Evolutionary conservation across 1,284 basidiomycete species (phyloP), one percentile per base, ranked within the genome.

Genomic region (Microbotryomycetes sp.): DNA sequence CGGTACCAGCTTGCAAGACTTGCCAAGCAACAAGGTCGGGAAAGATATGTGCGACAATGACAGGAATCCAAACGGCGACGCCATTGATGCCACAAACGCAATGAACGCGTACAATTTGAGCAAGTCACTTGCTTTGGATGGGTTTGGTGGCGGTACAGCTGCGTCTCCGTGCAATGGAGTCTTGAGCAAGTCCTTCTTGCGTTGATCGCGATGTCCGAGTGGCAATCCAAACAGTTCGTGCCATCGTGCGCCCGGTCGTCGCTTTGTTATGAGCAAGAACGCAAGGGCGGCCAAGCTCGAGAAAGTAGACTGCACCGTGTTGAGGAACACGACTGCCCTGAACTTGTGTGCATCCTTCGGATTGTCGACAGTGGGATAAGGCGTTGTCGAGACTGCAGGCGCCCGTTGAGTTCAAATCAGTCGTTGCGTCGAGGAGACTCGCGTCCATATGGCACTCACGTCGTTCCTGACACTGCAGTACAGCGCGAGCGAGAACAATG

Each of bases 21-120:
- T 98, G 64, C 91, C 94, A 65, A 98, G 86, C 45, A 97, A 93
- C 86, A 97, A 92, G 19, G 94, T 92, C 29, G 96, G 96, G 80
- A 97, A 98, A 22, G 91, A 92, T 74, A 99, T 94, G 79, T 97
- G 92, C 48, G 88, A 85, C 49, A 98, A 85, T 5, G 92, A 86
- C 30, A 92, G 87, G 77, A 97, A 97, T 55, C 93, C 92, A 72
- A 98, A 93, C 7, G 92, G 93, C 15, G 92, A 89, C 0, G 92
- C 93, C 25, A 85, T 81, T 26, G 92, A 93, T 71, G 97, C 92
- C 74, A 93, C 87, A 15, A 89, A 75, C 6, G 93, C 83, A 75
- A 89, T 88, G 76, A 91, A 91, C 61, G 89, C 81, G 75, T 89
- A 89, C 42, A 81, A 77, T 22, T 85, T 76, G 56, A 92, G 80